These are phyloP conservation scores for Botryotinia convoluta DNA, from an alignment of 2,329 filamentous ascomycete species.

Conservation along the genomic window DNA sequence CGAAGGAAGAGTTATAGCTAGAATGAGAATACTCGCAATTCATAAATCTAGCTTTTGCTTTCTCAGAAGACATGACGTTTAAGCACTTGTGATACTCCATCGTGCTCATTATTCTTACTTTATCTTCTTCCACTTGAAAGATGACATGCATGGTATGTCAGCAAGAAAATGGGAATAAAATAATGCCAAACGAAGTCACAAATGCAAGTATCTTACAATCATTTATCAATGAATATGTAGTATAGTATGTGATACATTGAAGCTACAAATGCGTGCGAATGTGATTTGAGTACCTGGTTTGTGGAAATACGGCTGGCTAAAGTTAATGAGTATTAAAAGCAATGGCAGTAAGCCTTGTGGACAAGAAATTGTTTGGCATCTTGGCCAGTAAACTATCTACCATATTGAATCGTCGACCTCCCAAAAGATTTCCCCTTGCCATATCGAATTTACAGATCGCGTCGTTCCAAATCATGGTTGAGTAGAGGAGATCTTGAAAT, in stretches of 20 bases:
- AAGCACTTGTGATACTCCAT: not conserved
- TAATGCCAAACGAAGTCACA: not conserved
- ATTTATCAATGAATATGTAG: rapidly evolving
- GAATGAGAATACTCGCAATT: not conserved
- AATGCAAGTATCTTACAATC: not conserved
- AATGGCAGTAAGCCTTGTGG: not conserved
- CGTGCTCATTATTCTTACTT: not conserved
- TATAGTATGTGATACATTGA: not conserved
- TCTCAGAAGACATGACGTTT: rapidly evolving
- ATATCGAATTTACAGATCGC: too few relatives aligned
- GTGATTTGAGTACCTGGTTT: too few relatives aligned
- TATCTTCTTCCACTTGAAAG: not conserved
- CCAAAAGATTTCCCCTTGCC: too few relatives aligned
- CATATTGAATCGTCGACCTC: too few relatives aligned
- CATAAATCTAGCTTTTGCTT: not conserved
- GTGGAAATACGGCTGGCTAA: not conserved
- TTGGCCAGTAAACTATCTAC: too few relatives aligned
- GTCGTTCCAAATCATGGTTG: too few relatives aligned
- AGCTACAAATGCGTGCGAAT: not conserved
- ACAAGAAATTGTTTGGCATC: not conserved
- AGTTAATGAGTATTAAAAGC: not conserved
- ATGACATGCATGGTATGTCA: not conserved
- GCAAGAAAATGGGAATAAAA: too few relatives aligned
- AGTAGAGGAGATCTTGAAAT: not conserved
- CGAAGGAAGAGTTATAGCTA: not conserved